These are phyloP conservation scores for Solanum bukasovii DNA, from an alignment of 257 asterid genomes.

Conservation along the genomic window DNA sequence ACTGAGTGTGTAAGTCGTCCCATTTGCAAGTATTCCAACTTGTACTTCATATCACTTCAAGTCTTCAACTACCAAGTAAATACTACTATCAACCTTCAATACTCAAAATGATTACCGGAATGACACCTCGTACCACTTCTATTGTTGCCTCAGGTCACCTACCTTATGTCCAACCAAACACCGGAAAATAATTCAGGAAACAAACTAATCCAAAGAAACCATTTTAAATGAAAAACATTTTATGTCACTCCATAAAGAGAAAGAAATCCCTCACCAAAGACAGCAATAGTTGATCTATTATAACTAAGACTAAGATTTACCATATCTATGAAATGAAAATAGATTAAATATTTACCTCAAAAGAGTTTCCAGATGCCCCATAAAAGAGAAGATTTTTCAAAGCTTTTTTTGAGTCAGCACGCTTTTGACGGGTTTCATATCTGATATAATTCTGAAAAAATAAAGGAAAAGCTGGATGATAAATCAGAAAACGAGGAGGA, in stretches of 20 bases:
- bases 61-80: background rate
- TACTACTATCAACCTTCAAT: background rate
- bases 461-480: background rate
- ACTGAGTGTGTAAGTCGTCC: background rate
- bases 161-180: background rate
- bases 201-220: background rate
- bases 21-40: background rate
- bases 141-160: background rate
- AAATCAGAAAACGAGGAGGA: background rate
- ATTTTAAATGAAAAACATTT: background rate
- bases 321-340: background rate
- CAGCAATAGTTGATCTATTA: background rate
- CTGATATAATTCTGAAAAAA: conserved; percentile 40
- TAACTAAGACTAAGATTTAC: background rate
- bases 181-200: background rate
- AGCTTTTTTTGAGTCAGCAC: conserved; percentile 57
- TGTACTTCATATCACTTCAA: background rate
- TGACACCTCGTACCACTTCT: background rate
- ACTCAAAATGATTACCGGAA: background rate
- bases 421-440: conserved; percentile 50
- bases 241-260: background rate
- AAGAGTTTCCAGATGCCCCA: conserved; percentile 26
- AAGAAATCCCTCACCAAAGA: background rate
- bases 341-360: conserved; percentile 38
- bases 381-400: conserved; percentile 43